Conservation (phyloP, 2,329 filamentous ascomycete species). For the Botrytis byssoidea region DNA sequence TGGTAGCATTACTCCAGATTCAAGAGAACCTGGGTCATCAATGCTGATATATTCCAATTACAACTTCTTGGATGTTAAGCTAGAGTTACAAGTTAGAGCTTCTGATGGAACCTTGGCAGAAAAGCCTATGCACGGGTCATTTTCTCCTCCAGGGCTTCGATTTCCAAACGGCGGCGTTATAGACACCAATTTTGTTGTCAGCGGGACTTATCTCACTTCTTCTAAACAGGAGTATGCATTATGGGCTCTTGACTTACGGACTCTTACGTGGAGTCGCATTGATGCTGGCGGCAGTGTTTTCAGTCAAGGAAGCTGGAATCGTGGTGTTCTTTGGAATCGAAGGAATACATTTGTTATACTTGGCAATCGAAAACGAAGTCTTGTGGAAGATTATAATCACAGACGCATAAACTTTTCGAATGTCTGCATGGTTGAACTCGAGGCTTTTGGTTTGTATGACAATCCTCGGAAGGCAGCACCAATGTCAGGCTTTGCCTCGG, state of each 20-base stretch:
- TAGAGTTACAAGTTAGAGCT: constrained; percentile 85
- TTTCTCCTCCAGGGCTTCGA: constrained; percentile 85
- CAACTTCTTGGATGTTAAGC: constrained; percentile 95
- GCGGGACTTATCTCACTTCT: constrained; percentile 93
- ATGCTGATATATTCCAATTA: constrained; percentile 99
- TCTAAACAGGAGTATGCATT: constrained; percentile 98
- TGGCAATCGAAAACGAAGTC: constrained; percentile 85
- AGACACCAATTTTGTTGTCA: constrained; percentile 95
- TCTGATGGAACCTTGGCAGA: constrained; percentile 82
- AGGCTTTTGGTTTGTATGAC: constrained; percentile 95
- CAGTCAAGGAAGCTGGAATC: constrained; percentile 96
- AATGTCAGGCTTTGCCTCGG: constrained; percentile 79
- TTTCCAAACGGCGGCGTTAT: constrained; percentile 97
- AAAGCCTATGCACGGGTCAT: constrained; percentile 81
- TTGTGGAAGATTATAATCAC: constrained; percentile 98
- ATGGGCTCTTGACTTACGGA: constrained; percentile 89
- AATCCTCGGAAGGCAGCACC: constrained; percentile 80
- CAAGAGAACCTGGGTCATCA: constrained; percentile 58
- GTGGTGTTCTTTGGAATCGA: constrained; percentile 88
- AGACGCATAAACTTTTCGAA: constrained; percentile 96
- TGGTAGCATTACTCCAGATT: constrained; percentile 49
- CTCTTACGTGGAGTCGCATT: constrained; percentile 90
- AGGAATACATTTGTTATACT: constrained; percentile 95
- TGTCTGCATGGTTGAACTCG: constrained; percentile 93
- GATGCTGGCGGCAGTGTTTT: constrained; percentile 94